Percentiles rank a stretch among this genome's conserved stretches.
phyloP scores from a whole-genome alignment of 1,284 basidiomycete genomes.

The Hemileia vastatrix region DNA sequence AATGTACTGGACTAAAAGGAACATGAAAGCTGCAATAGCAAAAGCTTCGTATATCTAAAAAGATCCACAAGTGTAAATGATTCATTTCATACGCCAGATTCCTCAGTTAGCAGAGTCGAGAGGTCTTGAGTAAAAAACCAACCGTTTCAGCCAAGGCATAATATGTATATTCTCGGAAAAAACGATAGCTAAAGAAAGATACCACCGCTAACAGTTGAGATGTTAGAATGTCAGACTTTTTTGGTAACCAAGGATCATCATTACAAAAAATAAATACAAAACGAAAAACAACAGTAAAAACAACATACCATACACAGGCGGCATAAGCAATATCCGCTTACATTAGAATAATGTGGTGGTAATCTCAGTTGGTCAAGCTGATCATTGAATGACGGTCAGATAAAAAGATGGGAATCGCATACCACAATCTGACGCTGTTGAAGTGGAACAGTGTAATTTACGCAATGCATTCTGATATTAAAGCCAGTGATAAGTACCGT shows the following conservation, averaged over 20 bases:
- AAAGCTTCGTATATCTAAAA: conserved; percentile 19
- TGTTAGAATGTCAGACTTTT: no score
- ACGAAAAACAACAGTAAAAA: no score
- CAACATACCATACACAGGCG: conserved; percentile 18
- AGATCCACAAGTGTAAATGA: no score
- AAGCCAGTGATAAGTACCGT: conserved; percentile 12
- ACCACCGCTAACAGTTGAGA: conserved; percentile 75
- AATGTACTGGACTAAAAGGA: conserved; percentile 22
- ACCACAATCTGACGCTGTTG: conserved; percentile 23
- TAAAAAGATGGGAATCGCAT: not conserved
- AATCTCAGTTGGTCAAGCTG: not conserved
- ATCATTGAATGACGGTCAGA: not conserved
- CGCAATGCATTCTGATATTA: conserved; percentile 2
- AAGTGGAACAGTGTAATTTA: conserved; percentile 4
- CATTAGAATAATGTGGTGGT: not conserved
- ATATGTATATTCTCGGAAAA: conserved; percentile 57
- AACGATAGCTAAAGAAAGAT: conserved; percentile 78
- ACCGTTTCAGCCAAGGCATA: conserved; percentile 14
- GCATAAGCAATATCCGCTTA: conserved; percentile 17
- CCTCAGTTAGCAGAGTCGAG: not conserved
- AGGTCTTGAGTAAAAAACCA: not conserved
- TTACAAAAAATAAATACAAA: no score
- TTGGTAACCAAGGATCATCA: no score
- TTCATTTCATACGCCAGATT: no score
- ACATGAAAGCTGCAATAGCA: conserved; percentile 19